phyloP scores from a whole-genome alignment of 2,329 filamentous ascomycete genomes.

The Ceratocystis albifundus region DNA sequence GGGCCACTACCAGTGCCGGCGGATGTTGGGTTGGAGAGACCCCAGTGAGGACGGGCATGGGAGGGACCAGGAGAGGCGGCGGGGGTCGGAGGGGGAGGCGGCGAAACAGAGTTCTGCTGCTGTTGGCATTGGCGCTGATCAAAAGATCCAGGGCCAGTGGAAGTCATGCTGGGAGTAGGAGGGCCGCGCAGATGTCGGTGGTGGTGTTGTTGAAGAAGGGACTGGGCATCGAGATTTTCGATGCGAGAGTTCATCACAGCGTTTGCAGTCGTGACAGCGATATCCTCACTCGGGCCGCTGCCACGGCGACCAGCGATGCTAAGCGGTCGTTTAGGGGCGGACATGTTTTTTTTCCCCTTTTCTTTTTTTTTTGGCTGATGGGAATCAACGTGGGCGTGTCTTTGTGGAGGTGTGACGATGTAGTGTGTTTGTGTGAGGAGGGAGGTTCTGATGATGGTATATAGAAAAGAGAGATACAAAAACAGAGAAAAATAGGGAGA shows the following conservation, averaged over 20 bases:
- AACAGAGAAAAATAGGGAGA: background rate
- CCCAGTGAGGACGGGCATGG: slow-evolving; percentile 55
- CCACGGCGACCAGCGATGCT: slow-evolving; percentile 52
- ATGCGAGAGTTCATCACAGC: slow-evolving; percentile 23
- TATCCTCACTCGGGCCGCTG: slow-evolving; percentile 46
- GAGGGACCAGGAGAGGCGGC: slow-evolving; percentile 54
- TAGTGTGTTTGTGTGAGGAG: too few relatives aligned
- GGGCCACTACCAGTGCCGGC: slow-evolving; percentile 40
- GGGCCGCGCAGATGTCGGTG: slow-evolving; percentile 44
- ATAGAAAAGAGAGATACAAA: background rate
- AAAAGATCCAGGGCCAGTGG: slow-evolving; percentile 47
- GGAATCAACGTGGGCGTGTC: too few relatives aligned
- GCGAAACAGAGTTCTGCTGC: slow-evolving; percentile 38
- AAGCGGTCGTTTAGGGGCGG: slow-evolving; percentile 39
- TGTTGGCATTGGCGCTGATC: slow-evolving; percentile 34
- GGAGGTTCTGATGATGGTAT: too few relatives aligned
- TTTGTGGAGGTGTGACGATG: too few relatives aligned
- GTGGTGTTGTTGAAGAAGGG: slow-evolving; percentile 41
- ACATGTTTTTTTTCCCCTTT: slow-evolving; percentile 31
- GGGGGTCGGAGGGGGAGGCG: slow-evolving; percentile 53
- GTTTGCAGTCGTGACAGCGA: slow-evolving; percentile 42
- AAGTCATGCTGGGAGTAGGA: slow-evolving; percentile 55
- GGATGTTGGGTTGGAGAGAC: background rate
- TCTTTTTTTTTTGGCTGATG: too few relatives aligned
- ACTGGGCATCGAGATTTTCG: slow-evolving; percentile 10